A percentile compares a stretch with the other conserved stretches of the same genome.
Evolutionary conservation across 441 rosid genomes (phyloP).

Genomic region (Adansonia rubrostipa): DNA sequence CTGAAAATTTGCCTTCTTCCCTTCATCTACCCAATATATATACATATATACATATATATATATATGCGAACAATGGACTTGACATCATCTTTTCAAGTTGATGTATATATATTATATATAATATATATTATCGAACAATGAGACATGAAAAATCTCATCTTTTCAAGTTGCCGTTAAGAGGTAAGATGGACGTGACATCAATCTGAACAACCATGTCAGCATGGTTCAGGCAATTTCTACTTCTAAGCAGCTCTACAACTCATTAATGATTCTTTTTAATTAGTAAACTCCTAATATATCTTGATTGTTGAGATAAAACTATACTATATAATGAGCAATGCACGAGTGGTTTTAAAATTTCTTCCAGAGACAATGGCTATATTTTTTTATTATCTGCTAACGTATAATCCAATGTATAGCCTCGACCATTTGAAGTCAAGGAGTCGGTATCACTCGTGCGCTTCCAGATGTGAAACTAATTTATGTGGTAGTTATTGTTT

Average conservation of each 20-base stretch:
- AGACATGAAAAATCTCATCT: slow-evolving; percentile 25
- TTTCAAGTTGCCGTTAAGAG: background rate
- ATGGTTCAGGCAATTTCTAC: slow-evolving; percentile 2
- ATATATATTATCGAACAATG: background rate
- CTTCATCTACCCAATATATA: background rate
- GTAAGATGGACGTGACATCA: background rate
- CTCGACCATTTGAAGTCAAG: background rate
- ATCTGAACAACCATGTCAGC: background rate
- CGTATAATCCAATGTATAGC: background rate
- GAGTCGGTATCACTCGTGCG: background rate
- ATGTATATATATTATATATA: background rate
- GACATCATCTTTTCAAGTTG: background rate
- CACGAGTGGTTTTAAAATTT: background rate
- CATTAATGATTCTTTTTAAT: background rate
- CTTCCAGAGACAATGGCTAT: background rate
- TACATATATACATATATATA: no score
- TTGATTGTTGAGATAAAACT: background rate
- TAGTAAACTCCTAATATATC: background rate
- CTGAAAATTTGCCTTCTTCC: background rate
- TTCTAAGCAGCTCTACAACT: slow-evolving; percentile 8
- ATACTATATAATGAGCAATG: background rate
- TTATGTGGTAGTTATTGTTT: background rate
- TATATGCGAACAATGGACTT: background rate
- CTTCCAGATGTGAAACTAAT: background rate
- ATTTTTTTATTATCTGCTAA: background rate